phyloP scores from a whole-genome alignment of 306 rosid genomes.

The Potentilla sterilis region DNA sequence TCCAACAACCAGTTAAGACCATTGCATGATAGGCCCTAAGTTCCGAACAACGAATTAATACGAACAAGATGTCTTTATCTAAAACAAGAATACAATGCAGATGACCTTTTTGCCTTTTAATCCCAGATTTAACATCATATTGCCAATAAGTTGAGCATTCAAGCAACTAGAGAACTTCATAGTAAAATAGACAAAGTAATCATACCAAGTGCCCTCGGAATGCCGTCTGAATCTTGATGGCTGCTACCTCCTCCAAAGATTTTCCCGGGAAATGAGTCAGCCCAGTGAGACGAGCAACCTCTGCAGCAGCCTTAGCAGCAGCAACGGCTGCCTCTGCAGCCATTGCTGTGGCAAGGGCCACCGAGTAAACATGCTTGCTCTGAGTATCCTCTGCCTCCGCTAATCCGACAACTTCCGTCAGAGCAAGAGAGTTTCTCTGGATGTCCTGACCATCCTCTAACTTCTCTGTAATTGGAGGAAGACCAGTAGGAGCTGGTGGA shows the following conservation, averaged over 20 bases:
- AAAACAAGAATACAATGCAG: too few species aligned
- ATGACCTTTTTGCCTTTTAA: neutral
- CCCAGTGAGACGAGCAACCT: constrained; percentile 49
- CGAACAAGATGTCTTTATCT: neutral
- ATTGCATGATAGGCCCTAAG: neutral
- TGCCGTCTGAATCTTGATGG: constrained; percentile 68
- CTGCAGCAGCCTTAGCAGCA: constrained; percentile 75
- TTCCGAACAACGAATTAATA: neutral
- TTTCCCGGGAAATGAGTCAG: constrained; percentile 34
- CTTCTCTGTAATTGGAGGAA: neutral
- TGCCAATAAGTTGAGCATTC: neutral
- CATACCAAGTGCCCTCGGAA: constrained; percentile 76
- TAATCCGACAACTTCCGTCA: constrained; percentile 31
- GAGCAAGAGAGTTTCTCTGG: constrained; percentile 26
- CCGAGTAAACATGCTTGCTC: constrained; percentile 65
- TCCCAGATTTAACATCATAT: neutral
- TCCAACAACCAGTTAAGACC: neutral
- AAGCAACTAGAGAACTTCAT: neutral
- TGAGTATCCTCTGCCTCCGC: constrained; percentile 49
- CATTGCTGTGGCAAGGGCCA: constrained; percentile 75
- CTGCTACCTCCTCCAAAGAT: constrained; percentile 51
- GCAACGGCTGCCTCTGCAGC: constrained; percentile 91
- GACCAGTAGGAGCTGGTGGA: neutral
- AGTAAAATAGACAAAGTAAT: neutral
- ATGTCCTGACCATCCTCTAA: neutral